Percentiles rank a stretch among this genome's conserved stretches.
Conservation (phyloP, 257 asterid species). For the Ballota nigra region DNA sequence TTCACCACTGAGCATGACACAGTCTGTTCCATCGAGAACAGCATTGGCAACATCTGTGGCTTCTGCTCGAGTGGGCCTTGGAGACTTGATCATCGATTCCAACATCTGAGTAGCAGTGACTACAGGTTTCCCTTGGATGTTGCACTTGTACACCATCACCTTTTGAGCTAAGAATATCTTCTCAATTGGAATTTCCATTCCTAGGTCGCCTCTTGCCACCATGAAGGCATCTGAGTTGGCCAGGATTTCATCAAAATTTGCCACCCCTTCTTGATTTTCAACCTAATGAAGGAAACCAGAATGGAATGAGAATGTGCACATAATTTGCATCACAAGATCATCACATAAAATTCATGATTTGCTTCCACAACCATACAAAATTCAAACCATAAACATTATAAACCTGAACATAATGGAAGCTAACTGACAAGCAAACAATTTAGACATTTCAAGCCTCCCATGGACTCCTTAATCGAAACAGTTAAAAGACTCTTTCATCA, state of each 20-base stretch:
- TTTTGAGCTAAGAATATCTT: conserved; percentile 86
- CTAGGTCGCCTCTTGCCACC: conserved; percentile 92
- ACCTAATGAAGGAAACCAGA: conserved; percentile 38
- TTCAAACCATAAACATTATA: background rate
- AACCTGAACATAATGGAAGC: conserved; percentile 9
- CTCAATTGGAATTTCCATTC: conserved; percentile 92
- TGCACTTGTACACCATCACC: conserved; percentile 87
- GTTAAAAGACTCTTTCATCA: background rate
- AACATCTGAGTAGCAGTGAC: conserved; percentile 94
- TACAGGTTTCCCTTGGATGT: conserved; percentile 89
- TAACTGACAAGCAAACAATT: background rate
- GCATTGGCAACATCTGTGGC: conserved; percentile 94
- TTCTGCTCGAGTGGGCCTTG: conserved; percentile 89
- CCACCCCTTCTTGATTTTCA: conserved; percentile 94
- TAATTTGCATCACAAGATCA: background rate
- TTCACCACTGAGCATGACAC: conserved; percentile 94
- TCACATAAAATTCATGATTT: background rate
- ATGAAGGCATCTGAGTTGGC: conserved; percentile 86
- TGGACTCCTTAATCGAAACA: background rate
- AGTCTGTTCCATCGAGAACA: conserved; percentile 87
- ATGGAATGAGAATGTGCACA: conserved; percentile 4
- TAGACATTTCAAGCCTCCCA: background rate
- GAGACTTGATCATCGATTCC: conserved; percentile 92
- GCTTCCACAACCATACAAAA: background rate
- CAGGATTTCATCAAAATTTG: conserved; percentile 78